Base-by-base conservation (phyloP, 2,329 filamentous ascomycete genomes). In the Colletotrichum musae region DNA sequence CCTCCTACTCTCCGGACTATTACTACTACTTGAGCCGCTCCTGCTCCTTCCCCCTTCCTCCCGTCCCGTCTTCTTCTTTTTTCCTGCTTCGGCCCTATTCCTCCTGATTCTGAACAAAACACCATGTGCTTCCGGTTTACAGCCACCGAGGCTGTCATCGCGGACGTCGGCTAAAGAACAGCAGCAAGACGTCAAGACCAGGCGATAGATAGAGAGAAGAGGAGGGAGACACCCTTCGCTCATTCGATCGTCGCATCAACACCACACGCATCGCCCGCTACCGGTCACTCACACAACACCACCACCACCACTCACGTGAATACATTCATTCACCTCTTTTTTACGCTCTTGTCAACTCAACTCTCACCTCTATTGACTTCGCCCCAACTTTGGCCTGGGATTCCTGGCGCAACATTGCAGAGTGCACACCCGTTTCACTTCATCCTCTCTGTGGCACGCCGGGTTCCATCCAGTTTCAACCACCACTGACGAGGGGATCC, bases 381-480 rank as follows among this genome's bases (percentile, higher is more conserved):
- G 63, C 48, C 48, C 21, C 57, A 60, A 56, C 45, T 47, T 45
- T 51, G 26, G 45, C 36, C 67, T 21, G 56, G 62, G 62, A 70
- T 67, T 70, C 57, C 67, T 26, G 57, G 62, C 28, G 51, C 63
- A 57, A 57, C 56, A 41, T 47, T 57, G 16, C 21, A 52, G 32
- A 12, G 41, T 57, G 16, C 21, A 52, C 24, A 12, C 56, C 66
- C 67, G 67, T 70, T 70, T 70, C 67, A 70, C 51, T 61, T 70
- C 67, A 18, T 50, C 45, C 26, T 57, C 63, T 67, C 62, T 70
- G 67, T 43, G 61, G 67, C 63, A 70, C 67, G 62, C 67, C 62
- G 62, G 67, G 67, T 70, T 70, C 62, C 67, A 70, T 45, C 51
- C 57, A 67, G 62, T 70, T 70, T 67, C 67, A 70, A 70, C 18